These are phyloP conservation scores for Beauveria asiatica DNA, from an alignment of 2,329 filamentous ascomycete species.

Conservation along the genomic window DNA sequence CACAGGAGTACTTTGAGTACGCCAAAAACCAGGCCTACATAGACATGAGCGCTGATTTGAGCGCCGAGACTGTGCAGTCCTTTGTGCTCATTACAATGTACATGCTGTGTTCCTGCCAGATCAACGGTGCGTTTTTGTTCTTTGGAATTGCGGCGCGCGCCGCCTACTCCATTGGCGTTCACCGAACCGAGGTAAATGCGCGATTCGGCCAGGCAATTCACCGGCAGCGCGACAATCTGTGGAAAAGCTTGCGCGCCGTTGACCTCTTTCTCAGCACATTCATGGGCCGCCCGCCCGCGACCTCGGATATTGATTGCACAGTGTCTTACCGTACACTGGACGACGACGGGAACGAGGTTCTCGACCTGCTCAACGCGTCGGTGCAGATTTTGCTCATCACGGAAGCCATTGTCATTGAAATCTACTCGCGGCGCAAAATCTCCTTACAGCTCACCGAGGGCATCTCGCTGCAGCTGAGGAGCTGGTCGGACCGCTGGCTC, in stretches of 20 bases:
- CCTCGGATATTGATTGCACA: slow-evolving; percentile 46
- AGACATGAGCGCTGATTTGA: slow-evolving; percentile 37
- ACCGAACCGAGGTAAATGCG: slow-evolving; percentile 45
- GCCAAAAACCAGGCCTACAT: slow-evolving; percentile 37
- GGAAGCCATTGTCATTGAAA: slow-evolving; percentile 41
- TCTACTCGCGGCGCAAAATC: slow-evolving; percentile 46
- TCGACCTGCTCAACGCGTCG: slow-evolving; percentile 41
- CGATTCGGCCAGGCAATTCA: slow-evolving; percentile 38
- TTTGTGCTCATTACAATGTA: slow-evolving; percentile 44
- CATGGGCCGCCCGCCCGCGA: slow-evolving; percentile 46
- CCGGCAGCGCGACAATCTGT: slow-evolving; percentile 39
- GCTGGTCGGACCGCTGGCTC: slow-evolving; percentile 43
- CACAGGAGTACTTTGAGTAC: slow-evolving; percentile 41
- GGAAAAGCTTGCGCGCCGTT: slow-evolving; percentile 44
- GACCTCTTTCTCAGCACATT: slow-evolving; percentile 45
- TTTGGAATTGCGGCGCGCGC: slow-evolving; percentile 45
- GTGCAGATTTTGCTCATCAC: slow-evolving; percentile 45
- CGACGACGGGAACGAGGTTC: slow-evolving; percentile 28
- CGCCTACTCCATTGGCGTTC: slow-evolving; percentile 44
- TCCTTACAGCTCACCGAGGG: slow-evolving; percentile 44
- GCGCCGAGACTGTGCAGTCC: slow-evolving; percentile 40
- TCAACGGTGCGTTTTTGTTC: slow-evolving; percentile 46
- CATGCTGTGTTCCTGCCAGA: slow-evolving; percentile 46
- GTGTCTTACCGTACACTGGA: slow-evolving; percentile 35
- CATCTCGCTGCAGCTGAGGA: slow-evolving; percentile 42